Conservation (phyloP, 352 stramenopile genomes). For the Phytopythium oedochilum region DNA sequence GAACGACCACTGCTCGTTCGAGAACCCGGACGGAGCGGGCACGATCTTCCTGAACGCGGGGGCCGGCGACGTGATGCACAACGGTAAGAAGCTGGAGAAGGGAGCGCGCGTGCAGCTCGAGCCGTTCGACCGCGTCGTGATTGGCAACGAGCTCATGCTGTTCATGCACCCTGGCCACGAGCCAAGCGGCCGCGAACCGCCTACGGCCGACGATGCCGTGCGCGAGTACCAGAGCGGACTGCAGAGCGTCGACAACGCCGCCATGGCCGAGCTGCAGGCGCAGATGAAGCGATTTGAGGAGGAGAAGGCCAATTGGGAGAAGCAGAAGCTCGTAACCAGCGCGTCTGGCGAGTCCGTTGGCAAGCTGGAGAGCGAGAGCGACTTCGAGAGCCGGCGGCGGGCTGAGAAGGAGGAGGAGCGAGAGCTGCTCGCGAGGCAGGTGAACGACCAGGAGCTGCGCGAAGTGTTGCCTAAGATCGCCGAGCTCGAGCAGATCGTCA, state of each 20-base stretch:
- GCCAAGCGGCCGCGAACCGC: conserved; percentile 34
- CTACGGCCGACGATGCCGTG: conserved; percentile 81
- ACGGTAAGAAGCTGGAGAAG: conserved; percentile 70
- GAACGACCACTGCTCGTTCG: conserved; percentile 81
- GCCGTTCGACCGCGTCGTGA: conserved; percentile 72
- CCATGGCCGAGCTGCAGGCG: conserved; percentile 82
- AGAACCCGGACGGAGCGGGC: conserved; percentile 27
- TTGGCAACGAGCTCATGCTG: conserved; percentile 86
- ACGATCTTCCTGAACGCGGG: conserved; percentile 58
- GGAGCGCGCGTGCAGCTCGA: conserved; percentile 31
- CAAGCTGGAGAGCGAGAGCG: neutral
- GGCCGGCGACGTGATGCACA: conserved; percentile 84
- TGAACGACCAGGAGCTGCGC: conserved; percentile 90
- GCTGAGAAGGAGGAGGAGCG: conserved; percentile 45
- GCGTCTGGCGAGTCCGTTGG: neutral
- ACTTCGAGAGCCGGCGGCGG: conserved; percentile 9
- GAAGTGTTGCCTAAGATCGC: conserved; percentile 91
- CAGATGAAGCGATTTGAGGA: conserved; percentile 89
- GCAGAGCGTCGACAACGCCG: conserved; percentile 62
- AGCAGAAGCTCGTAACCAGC: conserved; percentile 30
- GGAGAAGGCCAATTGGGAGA: conserved; percentile 86
- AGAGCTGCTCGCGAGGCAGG: conserved; percentile 62
- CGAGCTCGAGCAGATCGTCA: conserved; percentile 90
- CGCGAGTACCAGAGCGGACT: conserved; percentile 86
- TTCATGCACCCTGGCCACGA: conserved; percentile 65